Evolutionary conservation across 2,329 filamentous ascomycete genomes (phyloP).

Genomic region (Claviceps pazoutovae): DNA sequence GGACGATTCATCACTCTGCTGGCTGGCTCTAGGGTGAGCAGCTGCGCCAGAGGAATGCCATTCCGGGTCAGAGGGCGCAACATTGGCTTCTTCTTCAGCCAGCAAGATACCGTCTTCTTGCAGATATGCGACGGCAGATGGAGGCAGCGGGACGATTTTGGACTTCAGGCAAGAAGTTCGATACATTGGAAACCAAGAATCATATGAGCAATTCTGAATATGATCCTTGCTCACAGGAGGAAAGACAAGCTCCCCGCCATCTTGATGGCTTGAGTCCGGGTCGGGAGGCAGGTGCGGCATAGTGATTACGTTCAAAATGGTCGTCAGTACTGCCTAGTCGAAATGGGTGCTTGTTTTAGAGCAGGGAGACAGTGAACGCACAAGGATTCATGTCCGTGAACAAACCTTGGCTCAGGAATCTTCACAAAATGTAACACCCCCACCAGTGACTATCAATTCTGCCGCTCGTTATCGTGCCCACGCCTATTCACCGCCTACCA

Average conservation of each 20-base stretch:
- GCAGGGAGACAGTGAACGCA: not conserved
- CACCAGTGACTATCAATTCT: slow-evolving; percentile 15
- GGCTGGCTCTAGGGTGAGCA: slow-evolving; percentile 8
- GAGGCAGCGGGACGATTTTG: slow-evolving; percentile 62
- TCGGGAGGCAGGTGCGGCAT: slow-evolving; percentile 23
- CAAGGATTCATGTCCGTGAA: not conserved
- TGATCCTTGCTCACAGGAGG: slow-evolving; percentile 74
- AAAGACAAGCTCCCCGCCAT: slow-evolving; percentile 43
- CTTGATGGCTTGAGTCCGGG: slow-evolving; percentile 5
- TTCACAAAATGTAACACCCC: not conserved
- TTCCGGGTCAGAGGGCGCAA: slow-evolving; percentile 44
- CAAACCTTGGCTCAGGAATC: not conserved
- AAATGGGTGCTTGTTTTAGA: not conserved
- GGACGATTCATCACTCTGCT: slow-evolving; percentile 30
- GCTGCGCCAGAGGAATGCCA: slow-evolving; percentile 24
- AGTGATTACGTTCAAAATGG: not conserved
- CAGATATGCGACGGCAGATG: slow-evolving; percentile 71
- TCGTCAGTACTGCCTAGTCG: not conserved
- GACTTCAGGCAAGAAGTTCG: slow-evolving; percentile 73
- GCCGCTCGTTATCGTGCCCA: slow-evolving; percentile 9
- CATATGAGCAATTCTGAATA: slow-evolving; percentile 88
- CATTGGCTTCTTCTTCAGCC: slow-evolving; percentile 48
- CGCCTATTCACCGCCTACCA: slow-evolving; percentile 11
- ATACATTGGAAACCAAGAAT: slow-evolving; percentile 81
- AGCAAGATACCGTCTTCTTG: slow-evolving; percentile 86